Conservation (phyloP, 805 yeast species). For the Suhomyces sp. region DNA sequence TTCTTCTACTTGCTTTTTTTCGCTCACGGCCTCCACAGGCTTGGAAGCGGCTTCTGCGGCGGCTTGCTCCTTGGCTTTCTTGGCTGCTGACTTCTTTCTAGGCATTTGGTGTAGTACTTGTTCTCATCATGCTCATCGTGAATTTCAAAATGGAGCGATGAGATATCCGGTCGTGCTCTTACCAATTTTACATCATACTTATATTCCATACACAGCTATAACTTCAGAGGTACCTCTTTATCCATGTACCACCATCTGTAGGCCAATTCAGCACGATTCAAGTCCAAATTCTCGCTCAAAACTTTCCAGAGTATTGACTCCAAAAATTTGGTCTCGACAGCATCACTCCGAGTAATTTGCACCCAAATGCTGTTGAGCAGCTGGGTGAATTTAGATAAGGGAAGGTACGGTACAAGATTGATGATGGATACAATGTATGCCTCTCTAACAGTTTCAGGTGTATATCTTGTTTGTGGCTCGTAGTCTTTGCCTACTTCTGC, state of each 20-base stretch:
- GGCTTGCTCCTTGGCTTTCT: constrained; percentile 54
- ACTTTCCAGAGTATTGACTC: constrained; percentile 48
- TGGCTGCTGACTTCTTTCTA: constrained; percentile 83
- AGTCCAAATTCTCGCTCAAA: constrained; percentile 55
- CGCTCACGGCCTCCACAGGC: constrained; percentile 18
- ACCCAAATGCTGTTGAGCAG: constrained; percentile 50
- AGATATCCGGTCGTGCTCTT: constrained; percentile 5
- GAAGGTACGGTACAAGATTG: constrained; percentile 52
- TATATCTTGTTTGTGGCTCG: constrained; percentile 21
- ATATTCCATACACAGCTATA: background rate
- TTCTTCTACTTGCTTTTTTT: constrained; percentile 15
- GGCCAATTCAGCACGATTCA: constrained; percentile 54
- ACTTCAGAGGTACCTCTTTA: constrained; percentile 8
- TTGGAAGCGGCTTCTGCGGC: background rate
- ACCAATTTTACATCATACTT: background rate
- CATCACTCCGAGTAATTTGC: constrained; percentile 30
- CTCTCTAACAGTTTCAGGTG: constrained; percentile 45
- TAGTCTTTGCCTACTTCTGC: constrained; percentile 11
- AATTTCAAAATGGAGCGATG: constrained; percentile 16
- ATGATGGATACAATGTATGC: constrained; percentile 47
- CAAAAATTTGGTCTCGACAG: constrained; percentile 38
- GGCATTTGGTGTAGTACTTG: constrained; percentile 48
- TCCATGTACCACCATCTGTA: constrained; percentile 62
- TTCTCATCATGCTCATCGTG: background rate
- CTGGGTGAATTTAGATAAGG: constrained; percentile 33